Base-by-base conservation (phyloP, 1,139 yeast species). In the Suhomyces yuchorum region DNA sequence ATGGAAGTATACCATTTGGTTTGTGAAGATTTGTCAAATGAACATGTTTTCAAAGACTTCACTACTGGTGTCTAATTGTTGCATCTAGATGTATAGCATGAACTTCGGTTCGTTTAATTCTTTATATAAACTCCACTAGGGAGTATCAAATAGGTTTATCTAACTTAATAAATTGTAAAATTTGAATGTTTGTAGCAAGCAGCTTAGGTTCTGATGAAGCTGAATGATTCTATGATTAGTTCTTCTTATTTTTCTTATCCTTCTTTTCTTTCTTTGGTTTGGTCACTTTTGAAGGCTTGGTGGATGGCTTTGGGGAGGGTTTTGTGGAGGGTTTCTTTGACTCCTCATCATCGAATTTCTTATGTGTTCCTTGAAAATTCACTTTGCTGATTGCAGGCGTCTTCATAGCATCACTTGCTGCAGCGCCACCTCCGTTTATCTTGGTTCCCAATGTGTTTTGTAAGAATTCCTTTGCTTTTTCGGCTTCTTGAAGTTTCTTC, bases 1-100 rank as follows among this genome's bases (percentile, higher is more conserved):
- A 82, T 92, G 84, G 85, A 82, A 58, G 80, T 87, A 18, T 92
- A 90, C 67, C 74, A 74, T 53, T 77, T 89, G 53, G 85, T 88
- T 18, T 74, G 74, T 51, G 73, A 75, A 42, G 75, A 82, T 55
- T 67, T 90, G 53, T 69, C 69, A 23, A 74, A 80, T 23, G 96
- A 89, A 57, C 85, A 81, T 54, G 75, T 79, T 30, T 79, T 89
- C 58, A 67, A 67, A 49, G 79, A 78, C 32, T 44, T 44, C 85
- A 77, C 62, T 82, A 78, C 56, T 67, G 51, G 51, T 39, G 20
- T 11, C 17, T 43, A 24, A 33, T 23, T 37, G 22, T 32, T 43
- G 42, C 46, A 43, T 40, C 17, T 26, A 26, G 14, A 36, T 28
- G 46, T 38, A 37, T 43, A 32, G 46, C 41, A 43, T 37, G 38